A percentile compares a stretch with the other conserved stretches of the same genome.
phyloP scores from a whole-genome alignment of 225 moss, liverwort and hornwort species.

The Pleurozium schreberi region DNA sequence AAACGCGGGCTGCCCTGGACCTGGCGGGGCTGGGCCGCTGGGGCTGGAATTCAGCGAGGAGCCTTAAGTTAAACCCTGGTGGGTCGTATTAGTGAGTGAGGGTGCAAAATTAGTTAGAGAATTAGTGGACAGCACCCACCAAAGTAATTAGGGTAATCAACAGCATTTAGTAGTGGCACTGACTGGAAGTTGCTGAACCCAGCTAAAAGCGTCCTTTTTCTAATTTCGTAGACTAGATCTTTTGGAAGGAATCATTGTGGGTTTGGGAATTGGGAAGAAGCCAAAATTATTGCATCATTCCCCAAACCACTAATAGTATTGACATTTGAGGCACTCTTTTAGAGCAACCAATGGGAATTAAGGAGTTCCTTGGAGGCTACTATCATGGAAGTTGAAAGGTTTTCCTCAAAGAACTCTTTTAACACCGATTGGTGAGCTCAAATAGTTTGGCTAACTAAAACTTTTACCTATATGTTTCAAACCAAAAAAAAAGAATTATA shows the following conservation, averaged over 20 bases:
- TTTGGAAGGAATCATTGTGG: background rate
- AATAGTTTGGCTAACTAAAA: background rate
- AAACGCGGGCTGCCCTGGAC: background rate
- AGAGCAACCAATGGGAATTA: background rate
- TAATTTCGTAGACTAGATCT: background rate
- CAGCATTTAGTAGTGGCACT: background rate
- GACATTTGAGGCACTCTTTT: background rate
- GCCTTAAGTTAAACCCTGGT: too few relatives aligned
- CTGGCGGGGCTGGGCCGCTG: too few relatives aligned
- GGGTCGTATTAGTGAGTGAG: background rate
- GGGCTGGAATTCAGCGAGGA: background rate
- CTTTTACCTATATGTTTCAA: too few relatives aligned
- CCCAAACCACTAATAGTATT: too few relatives aligned
- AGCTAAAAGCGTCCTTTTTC: background rate
- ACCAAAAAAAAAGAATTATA: too few relatives aligned
- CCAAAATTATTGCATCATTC: background rate
- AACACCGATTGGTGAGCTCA: background rate
- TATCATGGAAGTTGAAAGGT: background rate
- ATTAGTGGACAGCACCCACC: background rate
- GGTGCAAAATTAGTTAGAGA: background rate
- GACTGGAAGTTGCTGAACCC: too few relatives aligned
- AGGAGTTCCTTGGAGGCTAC: background rate
- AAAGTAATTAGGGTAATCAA: background rate
- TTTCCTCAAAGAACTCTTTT: background rate
- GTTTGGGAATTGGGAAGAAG: background rate